Base-by-base conservation (phyloP, 2,329 filamentous ascomycete genomes). In the Epichloe aotearoae region DNA sequence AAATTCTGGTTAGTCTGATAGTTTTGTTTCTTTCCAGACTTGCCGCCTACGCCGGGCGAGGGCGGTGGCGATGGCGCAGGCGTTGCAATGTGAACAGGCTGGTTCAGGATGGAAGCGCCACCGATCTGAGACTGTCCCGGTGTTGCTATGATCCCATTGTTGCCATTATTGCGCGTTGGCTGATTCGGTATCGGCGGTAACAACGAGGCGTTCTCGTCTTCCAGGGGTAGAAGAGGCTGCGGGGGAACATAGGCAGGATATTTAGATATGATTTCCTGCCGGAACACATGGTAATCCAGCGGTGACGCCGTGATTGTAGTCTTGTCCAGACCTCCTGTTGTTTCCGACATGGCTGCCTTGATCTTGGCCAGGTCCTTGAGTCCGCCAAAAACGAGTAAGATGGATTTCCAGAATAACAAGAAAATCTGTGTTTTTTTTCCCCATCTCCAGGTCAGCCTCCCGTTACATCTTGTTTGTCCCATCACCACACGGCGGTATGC, bases 1-100 rank as follows among this genome's bases (percentile, higher is more conserved):
- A 98, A 97, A 63, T 96, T 93, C 60, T 98, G 93, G 62, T 98
- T 98, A 0, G 93, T 98, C 66, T 98, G 93, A 61, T 98, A 98
- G 59, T 97, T 98, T 62, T 98, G 93, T 64, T 98, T 98, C 73
- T 98, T 98, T 1, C 86, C 90, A 49, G 86, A 88, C 66, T 97
- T 98, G 0, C 89, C 89, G 26, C 89, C 90, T 36, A 84, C 84
- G 10, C 73, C 77, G 0, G 93, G 93, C 1, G 91, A 96, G 1
- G 93, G 93, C 0, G 93, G 93, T 23, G 93, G 93, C 0, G 93
- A 98, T 1, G 93, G 93, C 0, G 90, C 91, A 0, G 93, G 93
- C 1, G 93, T 98, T n/a, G 93, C 93, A 59, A 98, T 98, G 65
- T 98, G 93, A 5, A 98, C 91, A 5, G 93, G 88, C 61, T 97